A percentile compares a stretch with the other conserved stretches of the same genome.
Evolutionary conservation across 768 basidiomycete species (phyloP).

Genomic region (Lentinula detonsa): DNA sequence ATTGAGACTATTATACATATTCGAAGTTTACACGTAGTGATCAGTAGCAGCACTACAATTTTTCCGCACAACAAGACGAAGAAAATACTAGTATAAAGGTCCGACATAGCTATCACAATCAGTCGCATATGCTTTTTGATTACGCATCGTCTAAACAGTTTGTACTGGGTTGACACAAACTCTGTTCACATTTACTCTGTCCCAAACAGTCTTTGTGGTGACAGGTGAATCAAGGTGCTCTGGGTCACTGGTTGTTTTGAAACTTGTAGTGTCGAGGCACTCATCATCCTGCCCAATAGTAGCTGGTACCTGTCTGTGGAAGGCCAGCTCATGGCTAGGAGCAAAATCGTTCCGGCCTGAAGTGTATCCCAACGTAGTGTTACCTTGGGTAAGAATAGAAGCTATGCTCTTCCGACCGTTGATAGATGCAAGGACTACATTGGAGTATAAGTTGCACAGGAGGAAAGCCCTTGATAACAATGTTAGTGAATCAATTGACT

Average conservation of each 20-base stretch:
- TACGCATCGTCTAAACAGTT: no score
- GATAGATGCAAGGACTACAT: neutral
- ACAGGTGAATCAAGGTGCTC: neutral
- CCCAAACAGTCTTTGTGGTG: neutral
- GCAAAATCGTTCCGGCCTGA: neutral
- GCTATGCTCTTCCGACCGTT: neutral
- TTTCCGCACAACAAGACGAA: no score
- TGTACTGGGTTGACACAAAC: neutral
- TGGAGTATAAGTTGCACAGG: slow-evolving; percentile 1
- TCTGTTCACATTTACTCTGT: neutral
- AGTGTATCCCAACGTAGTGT: neutral
- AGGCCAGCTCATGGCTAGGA: neutral
- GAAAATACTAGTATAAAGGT: no score
- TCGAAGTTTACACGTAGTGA: no score
- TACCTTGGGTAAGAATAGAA: neutral
- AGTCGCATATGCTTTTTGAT: no score
- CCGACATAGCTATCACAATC: no score
- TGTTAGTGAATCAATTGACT: neutral
- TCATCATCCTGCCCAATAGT: neutral
- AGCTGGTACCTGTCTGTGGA: neutral
- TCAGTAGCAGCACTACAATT: no score
- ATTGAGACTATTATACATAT: no score
- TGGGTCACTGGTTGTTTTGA: neutral
- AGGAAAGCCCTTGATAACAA: neutral
- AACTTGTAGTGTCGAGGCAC: neutral